Base-by-base conservation (phyloP, 1,284 basidiomycete genomes). In the Megacollybia platyphylla region DNA sequence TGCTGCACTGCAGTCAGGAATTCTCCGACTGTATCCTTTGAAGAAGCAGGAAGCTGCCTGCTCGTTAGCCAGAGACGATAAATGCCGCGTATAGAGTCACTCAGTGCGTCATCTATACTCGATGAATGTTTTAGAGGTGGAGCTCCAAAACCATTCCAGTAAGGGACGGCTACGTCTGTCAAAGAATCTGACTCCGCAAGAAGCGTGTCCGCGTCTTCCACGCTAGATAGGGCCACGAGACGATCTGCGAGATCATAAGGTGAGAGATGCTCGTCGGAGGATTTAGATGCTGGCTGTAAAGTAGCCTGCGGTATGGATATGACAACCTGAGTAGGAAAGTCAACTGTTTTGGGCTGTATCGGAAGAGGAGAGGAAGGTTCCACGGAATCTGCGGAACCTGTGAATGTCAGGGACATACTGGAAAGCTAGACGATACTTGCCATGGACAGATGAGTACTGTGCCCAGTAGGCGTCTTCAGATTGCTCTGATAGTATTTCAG, bases 381-480 rank as follows among this genome's bases (percentile, higher is more conserved):
- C n/a, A 63, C 66, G n/a, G 70, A 73, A 51, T 74, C 71, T 6
- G 61, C 71, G 28, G 68, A 67, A 18, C 70, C 71, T 67, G 47
- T 46, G 24, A 38, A 9, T 20, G 7, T 43, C 15, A 20, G 34
- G 35, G 34, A 26, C 46, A 44, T 37, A 46, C 38, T 44, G 39
- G 26, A 30, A 38, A 28, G 40, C 32, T 29, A 20, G 36, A 37
- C 43, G 30, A 39, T 42, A 52, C 61, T 52, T 49, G 81, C 83
- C 82, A 57, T 85, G 79, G 7, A 84, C 70, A 24, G 67, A 65
- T 36, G 75, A 61, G 53, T 85, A 84, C 43, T 67, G 76, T 15
- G 78, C 79, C 80, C 82, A 85, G 52, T 86, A 85, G 3, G 78
- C 78, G 48, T 85, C 83, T 53, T 84, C 81, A 32, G 32, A 34